Conservation (phyloP, 139 green algal species). For the Chlorella vulgaris region DNA sequence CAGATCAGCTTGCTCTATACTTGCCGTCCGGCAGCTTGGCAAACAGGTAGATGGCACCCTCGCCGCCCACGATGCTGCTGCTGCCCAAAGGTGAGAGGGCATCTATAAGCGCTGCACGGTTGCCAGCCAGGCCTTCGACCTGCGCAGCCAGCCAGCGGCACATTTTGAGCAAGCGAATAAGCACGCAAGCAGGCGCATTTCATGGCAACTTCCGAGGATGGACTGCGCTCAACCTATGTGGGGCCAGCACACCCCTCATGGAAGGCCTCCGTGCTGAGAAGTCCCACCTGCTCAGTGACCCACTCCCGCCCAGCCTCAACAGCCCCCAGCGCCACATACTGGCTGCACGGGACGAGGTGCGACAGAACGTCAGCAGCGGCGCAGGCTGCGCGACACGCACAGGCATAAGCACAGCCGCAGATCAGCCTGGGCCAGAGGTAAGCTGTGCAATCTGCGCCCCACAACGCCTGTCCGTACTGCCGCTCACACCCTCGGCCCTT, state of each 20-base stretch:
- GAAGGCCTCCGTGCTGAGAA: background rate
- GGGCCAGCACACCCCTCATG: background rate
- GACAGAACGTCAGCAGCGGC: background rate
- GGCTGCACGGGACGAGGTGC: constrained; percentile 41
- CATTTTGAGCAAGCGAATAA: no score
- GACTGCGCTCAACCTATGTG: no score
- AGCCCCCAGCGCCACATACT: constrained; percentile 74
- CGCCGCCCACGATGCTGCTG: constrained; percentile 62
- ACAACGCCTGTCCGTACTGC: background rate
- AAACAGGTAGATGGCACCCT: constrained; percentile 95
- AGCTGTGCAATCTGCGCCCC: no score
- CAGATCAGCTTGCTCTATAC: background rate
- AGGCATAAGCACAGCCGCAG: no score
- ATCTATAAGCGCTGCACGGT: constrained; percentile 61
- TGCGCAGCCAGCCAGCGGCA: background rate
- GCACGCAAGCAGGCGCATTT: no score
- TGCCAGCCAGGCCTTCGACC: constrained; percentile 51
- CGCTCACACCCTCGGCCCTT: background rate
- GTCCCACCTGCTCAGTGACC: constrained; percentile 53
- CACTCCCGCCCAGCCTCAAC: constrained; percentile 62
- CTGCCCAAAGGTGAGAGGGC: constrained; percentile 69
- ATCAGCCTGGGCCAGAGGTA: no score
- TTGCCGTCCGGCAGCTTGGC: constrained; percentile 72
- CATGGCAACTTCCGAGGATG: no score
- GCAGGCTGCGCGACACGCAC: background rate